Conservation (phyloP, 768 basidiomycete genomes). For the Suillus occidentalis region DNA sequence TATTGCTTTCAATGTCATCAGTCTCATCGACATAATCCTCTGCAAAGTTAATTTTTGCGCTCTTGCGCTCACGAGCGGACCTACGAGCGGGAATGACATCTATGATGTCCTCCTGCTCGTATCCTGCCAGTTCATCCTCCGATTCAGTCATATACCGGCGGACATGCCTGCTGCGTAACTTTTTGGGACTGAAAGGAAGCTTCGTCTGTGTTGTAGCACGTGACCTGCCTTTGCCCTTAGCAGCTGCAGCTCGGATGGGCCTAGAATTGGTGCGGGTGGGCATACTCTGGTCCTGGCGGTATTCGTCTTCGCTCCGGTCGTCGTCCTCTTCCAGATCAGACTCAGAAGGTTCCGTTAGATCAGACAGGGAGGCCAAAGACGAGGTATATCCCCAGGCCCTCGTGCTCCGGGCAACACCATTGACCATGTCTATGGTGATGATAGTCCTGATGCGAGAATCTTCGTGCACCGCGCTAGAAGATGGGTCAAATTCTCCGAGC, state of each 20-base stretch:
- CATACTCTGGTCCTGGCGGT: neutral
- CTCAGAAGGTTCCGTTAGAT: constrained; percentile 29
- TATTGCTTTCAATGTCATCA: constrained; percentile 32
- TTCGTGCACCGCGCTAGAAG: constrained; percentile 53
- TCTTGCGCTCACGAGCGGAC: constrained; percentile 49
- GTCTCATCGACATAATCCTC: constrained; percentile 23
- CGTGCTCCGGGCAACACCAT: constrained; percentile 7
- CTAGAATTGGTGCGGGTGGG: constrained; percentile 6
- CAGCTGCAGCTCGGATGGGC: constrained; percentile 17
- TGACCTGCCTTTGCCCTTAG: constrained; percentile 3
- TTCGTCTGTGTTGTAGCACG: constrained; percentile 22
- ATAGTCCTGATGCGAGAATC: constrained; percentile 50
- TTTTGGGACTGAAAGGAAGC: constrained; percentile 70
- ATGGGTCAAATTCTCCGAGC: constrained; percentile 60
- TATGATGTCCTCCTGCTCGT: constrained; percentile 30
- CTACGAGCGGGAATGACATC: constrained; percentile 36
- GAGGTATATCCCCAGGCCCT: constrained; percentile 11
- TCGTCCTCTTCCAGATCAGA: constrained; percentile 35
- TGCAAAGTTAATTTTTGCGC: constrained; percentile 36
- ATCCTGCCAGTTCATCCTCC: constrained; percentile 41
- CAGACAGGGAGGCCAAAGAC: constrained; percentile 20
- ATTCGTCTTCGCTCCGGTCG: constrained; percentile 17
- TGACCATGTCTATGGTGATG: constrained; percentile 29
- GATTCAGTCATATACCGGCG: constrained; percentile 36
- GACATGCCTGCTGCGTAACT: constrained; percentile 42